Conservation (phyloP, 345 rosid genomes). For the Firmiana major region DNA sequence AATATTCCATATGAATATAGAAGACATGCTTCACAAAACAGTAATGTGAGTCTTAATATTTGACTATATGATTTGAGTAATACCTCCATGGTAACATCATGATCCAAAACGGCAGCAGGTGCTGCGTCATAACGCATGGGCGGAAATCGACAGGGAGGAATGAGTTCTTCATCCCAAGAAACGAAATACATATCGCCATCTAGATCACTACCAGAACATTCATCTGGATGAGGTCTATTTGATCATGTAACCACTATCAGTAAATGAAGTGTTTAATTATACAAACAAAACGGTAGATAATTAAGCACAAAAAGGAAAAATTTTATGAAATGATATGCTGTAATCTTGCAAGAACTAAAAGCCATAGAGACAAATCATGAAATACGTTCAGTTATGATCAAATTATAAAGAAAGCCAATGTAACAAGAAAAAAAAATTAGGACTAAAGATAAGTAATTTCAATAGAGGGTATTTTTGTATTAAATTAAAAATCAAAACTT, state of each 20-base stretch:
- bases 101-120: not conserved
- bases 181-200: constrained; percentile 42
- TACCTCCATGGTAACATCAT: constrained; percentile 37
- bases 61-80: not conserved
- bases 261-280: not conserved
- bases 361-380: too few relatives aligned
- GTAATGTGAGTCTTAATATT: not conserved
- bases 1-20: not conserved
- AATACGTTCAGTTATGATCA: too few relatives aligned
- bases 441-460: too few relatives aligned
- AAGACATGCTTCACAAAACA: not conserved
- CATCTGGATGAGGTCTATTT: constrained; percentile 36
- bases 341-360: too few relatives aligned
- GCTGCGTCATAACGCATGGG: constrained; percentile 35
- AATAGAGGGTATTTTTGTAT: too few relatives aligned
- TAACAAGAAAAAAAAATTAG: too few relatives aligned
- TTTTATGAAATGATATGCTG: too few relatives aligned
- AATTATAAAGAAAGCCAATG: too few relatives aligned
- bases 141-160: constrained; percentile 18
- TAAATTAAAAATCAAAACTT: too few relatives aligned
- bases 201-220: constrained; percentile 40
- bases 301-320: too few relatives aligned
- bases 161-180: constrained; percentile 34
- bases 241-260: not conserved
- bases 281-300: not conserved